phyloP scores from a whole-genome alignment of 371 early-diverging fungal genomes.

The Rhizopus arrhizus region DNA sequence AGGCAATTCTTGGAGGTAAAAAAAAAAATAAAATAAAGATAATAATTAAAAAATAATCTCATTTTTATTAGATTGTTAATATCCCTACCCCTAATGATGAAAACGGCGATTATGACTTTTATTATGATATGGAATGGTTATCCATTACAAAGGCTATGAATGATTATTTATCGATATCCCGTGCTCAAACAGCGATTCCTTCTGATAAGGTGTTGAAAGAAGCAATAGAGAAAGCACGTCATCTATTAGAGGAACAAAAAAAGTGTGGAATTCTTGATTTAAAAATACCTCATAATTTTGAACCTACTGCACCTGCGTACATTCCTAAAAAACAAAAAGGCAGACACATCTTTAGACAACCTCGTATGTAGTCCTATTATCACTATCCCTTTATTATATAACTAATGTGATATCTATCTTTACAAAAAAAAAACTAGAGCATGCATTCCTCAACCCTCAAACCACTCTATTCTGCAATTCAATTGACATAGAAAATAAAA shows the following conservation, averaged over 20 bases:
- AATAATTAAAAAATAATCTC: not conserved
- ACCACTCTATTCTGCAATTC: constrained; percentile 63
- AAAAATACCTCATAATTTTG: constrained; percentile 69
- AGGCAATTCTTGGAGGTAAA: constrained; percentile 64
- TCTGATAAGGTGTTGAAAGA: constrained; percentile 39
- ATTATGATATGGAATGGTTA: constrained; percentile 86
- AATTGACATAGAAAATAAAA: constrained; percentile 61
- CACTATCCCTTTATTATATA: not conserved
- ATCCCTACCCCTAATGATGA: constrained; percentile 44
- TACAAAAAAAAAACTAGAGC: constrained; percentile 24
- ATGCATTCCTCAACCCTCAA: constrained; percentile 67
- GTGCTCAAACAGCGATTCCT: constrained; percentile 50
- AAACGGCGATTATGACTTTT: constrained; percentile 37
- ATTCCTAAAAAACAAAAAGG: constrained; percentile 27
- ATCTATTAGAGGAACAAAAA: constrained; percentile 23
- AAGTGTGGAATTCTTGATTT: constrained; percentile 47
- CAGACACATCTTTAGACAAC: constrained; percentile 25
- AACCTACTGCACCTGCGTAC: constrained; percentile 51
- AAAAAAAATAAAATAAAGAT: not conserved
- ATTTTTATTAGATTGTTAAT: constrained; percentile 57
- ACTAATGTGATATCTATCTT: not conserved
- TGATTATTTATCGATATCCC: constrained; percentile 46
- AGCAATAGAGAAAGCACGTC: constrained; percentile 30
- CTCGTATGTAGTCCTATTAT: constrained; percentile 28
- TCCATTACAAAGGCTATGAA: constrained; percentile 72